Evolutionary conservation across 768 basidiomycete species (phyloP), one percentile per base, ranked within the genome.

Genomic region (Lactifluus hygrophoroides): DNA sequence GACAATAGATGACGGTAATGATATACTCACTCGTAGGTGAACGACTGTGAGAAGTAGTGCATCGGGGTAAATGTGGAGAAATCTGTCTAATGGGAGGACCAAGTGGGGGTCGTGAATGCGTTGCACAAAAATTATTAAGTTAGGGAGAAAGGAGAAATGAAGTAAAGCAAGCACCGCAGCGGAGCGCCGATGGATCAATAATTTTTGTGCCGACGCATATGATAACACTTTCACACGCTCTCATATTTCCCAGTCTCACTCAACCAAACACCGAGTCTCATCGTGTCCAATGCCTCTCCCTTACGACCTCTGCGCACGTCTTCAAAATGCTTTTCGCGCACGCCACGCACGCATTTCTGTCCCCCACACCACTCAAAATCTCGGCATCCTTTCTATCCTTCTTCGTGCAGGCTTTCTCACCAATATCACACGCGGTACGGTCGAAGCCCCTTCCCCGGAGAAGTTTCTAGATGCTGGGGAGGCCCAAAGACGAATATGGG

Each of bases 251-350:
- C 54, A 45, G 8, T 4, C 13, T 25, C 19, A 30, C 25, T 38
- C 25, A 50, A 17, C 28, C 38, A 11, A 37, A n/a, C 37, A 46
- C n/a, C 23, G 16, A 25, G 21, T 11, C 21, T 34, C 7, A 25
- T 6, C 23, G 2, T n/a, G 16, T 8, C 2, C 17, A 19, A 78
- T 76, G 75, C 78, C 81, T 28, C 81, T 88, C 44, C 88, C 94
- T 0, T 82, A 88, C 72, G 83, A 91, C 71, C 85, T 98, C 65
- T 94, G 91, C 68, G 80, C 93, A n/a, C 86, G 86, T 67, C 68
- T 96, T 37, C 88, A 93, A 74, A 96, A 96, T 67, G 91, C 93
- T 14, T 94, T 94, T 68, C 85, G 89, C 19, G 89, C 91, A 0
- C 84, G 93, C 17, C 89, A 94, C 73, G 78, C 80, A 38, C 77